These are phyloP conservation scores for Colletotrichum higginsianum DNA, from an alignment of 2,329 filamentous ascomycete species.

Conservation along the genomic window DNA sequence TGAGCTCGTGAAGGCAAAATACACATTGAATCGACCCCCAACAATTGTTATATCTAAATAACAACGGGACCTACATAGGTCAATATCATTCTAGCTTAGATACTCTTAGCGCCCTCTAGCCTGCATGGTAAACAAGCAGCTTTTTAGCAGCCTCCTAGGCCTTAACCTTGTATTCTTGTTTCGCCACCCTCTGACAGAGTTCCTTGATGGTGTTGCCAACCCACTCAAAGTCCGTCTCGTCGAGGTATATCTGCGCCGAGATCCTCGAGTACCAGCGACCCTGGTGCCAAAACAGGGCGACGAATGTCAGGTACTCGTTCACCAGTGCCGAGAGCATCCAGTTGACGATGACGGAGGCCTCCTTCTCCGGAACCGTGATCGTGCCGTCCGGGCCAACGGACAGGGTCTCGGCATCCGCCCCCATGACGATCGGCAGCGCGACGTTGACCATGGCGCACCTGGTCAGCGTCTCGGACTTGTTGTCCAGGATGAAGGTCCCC, in stretches of 20 bases:
- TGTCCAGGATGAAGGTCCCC: conserved; percentile 81
- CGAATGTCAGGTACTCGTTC: conserved; percentile 78
- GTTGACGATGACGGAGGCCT: conserved; percentile 58
- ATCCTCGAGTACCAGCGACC: conserved; percentile 79
- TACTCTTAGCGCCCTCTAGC: too few species aligned
- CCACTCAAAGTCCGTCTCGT: conserved; percentile 83
- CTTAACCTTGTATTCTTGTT: conserved; percentile 15
- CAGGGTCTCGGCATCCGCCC: conserved; percentile 45
- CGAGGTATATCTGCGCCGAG: conserved; percentile 89
- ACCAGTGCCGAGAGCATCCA: conserved; percentile 73
- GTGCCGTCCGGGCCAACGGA: conserved; percentile 42
- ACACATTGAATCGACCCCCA: too few species aligned
- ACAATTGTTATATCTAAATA: too few species aligned
- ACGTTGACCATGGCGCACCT: conserved; percentile 82
- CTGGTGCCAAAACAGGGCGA: conserved; percentile 74
- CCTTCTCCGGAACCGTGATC: conserved; percentile 49
- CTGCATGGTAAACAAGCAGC: too few species aligned
- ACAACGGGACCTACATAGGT: too few species aligned
- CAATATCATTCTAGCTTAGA: too few species aligned
- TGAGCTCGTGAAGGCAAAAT: too few species aligned
- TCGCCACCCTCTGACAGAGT: conserved; percentile 58
- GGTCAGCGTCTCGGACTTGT: conserved; percentile 71
- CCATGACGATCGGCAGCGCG: conserved; percentile 73
- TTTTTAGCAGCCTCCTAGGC: background rate
- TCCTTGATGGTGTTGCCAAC: conserved; percentile 71